Evolutionary conservation across 2,329 filamentous ascomycete genomes (phyloP), one percentile per base, ranked within the genome.

Genomic region (Tolypocladium sp.): DNA sequence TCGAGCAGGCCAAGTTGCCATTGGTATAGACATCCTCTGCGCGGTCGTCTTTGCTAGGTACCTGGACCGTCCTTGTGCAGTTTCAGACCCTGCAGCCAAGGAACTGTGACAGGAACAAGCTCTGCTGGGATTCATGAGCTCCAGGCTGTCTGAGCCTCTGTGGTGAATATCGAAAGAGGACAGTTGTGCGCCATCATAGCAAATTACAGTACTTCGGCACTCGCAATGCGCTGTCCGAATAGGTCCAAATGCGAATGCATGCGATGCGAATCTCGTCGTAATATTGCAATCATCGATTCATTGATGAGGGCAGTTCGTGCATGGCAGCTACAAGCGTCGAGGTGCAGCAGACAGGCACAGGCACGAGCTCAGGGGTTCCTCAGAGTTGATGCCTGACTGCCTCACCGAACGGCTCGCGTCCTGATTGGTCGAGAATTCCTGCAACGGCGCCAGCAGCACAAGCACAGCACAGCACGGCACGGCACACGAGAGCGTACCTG

Each of bases 351-450:
- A 2, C 27, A 33, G 9, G 46, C 25, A 15, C 13, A 10, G 13
- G 44, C 13, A 17, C 44, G 37, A n/a, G 30, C 25, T 60, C 59
- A 60, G 60, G 59, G 61, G 61, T 12, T 35, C 17, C 49, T 30
- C 20, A 56, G 46, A 56, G 60, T 74, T 70, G 70, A 65, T 74
- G 73, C 72, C 73, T 74, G 70, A 66, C 65, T 67, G 73, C 73
- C 73, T 75, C 67, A 72, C 58, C 53, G 12, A 53, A 58, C 46
- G 38, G 51, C 57, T 25, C 56, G 44, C 53, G 59, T 20, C 25
- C 44, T 71, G 65, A 73, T 74, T 73, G 67, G 72, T 51, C 62
- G 54, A 58, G 42, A 62, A 59, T 58, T 63, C 56, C 61, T 38
- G 41, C 53, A 55, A 51, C 49, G 10, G 54, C 44, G 44, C 55